phyloP scores from a whole-genome alignment of 306 rosid genomes.

The Acacia crassicarpa region DNA sequence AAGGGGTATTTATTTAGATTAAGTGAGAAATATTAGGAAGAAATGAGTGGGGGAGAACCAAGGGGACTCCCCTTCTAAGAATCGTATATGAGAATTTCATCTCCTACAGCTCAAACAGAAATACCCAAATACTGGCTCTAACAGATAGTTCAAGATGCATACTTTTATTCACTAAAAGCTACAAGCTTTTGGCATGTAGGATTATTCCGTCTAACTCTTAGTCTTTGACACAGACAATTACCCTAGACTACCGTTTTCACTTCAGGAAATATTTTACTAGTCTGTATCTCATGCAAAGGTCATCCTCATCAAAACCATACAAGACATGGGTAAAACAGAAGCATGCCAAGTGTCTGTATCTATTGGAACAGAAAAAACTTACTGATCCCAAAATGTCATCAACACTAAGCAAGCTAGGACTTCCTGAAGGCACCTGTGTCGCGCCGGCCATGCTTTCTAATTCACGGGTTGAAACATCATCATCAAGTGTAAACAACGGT shows the following conservation, averaged over 20 bases:
- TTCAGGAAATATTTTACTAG: slow-evolving; percentile 17
- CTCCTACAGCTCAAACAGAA: no score
- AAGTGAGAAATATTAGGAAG: background rate
- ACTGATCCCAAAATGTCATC: slow-evolving; percentile 75
- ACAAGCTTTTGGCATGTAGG: background rate
- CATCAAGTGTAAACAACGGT: slow-evolving; percentile 58
- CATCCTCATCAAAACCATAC: background rate
- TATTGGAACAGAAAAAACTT: slow-evolving; percentile 35
- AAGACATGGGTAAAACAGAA: background rate
- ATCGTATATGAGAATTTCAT: no score
- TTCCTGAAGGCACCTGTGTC: slow-evolving; percentile 33
- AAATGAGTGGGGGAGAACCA: background rate
- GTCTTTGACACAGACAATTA: background rate
- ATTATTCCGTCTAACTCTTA: background rate
- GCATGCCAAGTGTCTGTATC: background rate
- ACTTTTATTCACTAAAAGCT: background rate
- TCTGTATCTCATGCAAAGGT: background rate
- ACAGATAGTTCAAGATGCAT: background rate
- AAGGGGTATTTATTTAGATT: background rate
- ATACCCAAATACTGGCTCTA: no score
- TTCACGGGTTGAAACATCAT: slow-evolving; percentile 41
- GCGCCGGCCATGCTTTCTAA: slow-evolving; percentile 44
- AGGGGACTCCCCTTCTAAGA: no score
- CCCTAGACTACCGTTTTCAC: background rate
- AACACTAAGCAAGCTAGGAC: slow-evolving; percentile 54